A percentile compares a stretch with the other conserved stretches of the same genome.
Evolutionary conservation across 495 filamentous ascomycete genomes (phyloP).

Genomic region (Chaetomium cochliodes): DNA sequence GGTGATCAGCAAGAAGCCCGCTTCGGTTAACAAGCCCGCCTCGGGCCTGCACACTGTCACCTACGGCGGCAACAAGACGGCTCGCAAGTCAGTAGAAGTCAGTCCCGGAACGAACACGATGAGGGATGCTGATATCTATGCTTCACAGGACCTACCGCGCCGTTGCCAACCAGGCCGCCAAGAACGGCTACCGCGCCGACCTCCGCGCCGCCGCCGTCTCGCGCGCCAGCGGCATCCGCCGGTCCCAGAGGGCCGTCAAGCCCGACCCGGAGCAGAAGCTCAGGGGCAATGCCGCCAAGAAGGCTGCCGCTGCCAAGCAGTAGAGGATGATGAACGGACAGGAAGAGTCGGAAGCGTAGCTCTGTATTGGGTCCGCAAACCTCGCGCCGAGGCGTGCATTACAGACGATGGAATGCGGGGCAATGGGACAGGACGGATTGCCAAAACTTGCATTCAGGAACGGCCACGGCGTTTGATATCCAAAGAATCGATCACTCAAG

Average conservation of each 20-base stretch:
- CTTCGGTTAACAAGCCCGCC: conserved; percentile 65
- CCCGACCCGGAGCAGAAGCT: conserved; percentile 67
- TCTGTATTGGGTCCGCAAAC: conserved; percentile 29
- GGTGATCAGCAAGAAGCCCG: conserved; percentile 81
- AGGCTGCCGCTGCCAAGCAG: conserved; percentile 47
- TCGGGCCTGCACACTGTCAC: conserved; percentile 60
- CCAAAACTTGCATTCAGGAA: conserved; percentile 36
- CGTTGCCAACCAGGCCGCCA: conserved; percentile 75
- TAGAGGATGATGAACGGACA: conserved; percentile 25
- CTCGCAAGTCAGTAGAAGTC: conserved; percentile 78
- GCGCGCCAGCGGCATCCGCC: conserved; percentile 82
- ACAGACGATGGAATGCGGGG: conserved; percentile 30
- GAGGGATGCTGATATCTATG: conserved; percentile 27
- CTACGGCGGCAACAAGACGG: conserved; percentile 65
- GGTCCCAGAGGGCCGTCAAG: conserved; percentile 76
- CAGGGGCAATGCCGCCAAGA: conserved; percentile 78
- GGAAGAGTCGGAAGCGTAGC: conserved; percentile 21
- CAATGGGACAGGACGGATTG: conserved; percentile 30
- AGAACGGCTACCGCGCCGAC: conserved; percentile 81
- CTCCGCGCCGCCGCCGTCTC: conserved; percentile 82
- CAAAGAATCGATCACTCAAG: conserved; percentile 34
- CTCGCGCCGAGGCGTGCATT: conserved; percentile 19
- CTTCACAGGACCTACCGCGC: conserved; percentile 75
- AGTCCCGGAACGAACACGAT: conserved; percentile 56
- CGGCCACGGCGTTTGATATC: conserved; percentile 44